Conservation (phyloP, 1,139 yeast genomes). For the Yamadazyma diospyri region DNA sequence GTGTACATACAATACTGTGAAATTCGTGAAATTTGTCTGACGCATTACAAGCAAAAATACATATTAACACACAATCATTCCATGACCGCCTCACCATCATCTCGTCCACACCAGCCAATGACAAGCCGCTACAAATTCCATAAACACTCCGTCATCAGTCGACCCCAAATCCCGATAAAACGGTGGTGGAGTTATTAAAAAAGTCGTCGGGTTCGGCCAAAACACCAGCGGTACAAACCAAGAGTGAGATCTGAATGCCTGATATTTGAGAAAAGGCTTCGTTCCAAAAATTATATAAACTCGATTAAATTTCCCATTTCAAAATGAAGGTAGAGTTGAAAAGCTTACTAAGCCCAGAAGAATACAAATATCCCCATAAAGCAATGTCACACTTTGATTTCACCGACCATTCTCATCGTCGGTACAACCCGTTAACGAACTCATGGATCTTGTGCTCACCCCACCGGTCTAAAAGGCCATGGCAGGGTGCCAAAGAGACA, state of each 20-base stretch:
- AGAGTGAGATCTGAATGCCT: constrained; percentile 1
- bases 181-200: too few relatives aligned
- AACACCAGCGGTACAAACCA: neutral
- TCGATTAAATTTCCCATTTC: constrained; percentile 2
- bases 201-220: constrained; percentile 8
- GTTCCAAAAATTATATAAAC: constrained; percentile 12
- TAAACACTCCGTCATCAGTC: too few relatives aligned
- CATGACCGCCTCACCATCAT: too few relatives aligned
- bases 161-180: too few relatives aligned
- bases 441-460: constrained; percentile 71
- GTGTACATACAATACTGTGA: too few relatives aligned
- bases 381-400: constrained; percentile 41
- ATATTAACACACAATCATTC: too few relatives aligned
- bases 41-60: too few relatives aligned
- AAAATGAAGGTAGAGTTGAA: constrained; percentile 16
- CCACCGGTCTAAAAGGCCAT: constrained; percentile 74
- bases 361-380: constrained; percentile 10
- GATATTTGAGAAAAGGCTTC: constrained; percentile 1
- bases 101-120: too few relatives aligned
- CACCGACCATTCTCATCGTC: constrained; percentile 60
- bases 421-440: constrained; percentile 64
- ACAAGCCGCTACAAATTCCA: too few relatives aligned
- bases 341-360: constrained; percentile 12
- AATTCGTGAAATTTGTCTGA: too few relatives aligned
- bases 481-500: constrained; percentile 75